Evolutionary conservation across 495 filamentous ascomycete species (phyloP).

Genomic region (Xylaria longipes): DNA sequence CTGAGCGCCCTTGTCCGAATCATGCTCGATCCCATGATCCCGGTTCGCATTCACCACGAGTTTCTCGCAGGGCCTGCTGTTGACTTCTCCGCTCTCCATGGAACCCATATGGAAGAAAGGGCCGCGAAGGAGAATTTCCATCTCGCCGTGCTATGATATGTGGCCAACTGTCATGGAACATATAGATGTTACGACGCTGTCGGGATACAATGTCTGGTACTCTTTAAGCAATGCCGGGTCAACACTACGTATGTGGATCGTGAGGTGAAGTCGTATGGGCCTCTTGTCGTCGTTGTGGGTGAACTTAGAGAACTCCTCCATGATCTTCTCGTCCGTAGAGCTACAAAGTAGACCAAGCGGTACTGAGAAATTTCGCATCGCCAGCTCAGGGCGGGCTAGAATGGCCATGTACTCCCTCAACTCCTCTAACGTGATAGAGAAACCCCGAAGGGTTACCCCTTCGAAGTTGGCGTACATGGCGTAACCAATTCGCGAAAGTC

Average conservation of each 20-base stretch:
- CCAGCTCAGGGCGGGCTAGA: not conserved
- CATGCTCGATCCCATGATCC: conserved; percentile 1
- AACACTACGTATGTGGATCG: not conserved
- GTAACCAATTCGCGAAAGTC: not conserved
- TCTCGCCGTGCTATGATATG: not conserved
- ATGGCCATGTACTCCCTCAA: not conserved
- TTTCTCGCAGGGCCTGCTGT: not conserved
- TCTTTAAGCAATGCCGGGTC: not conserved
- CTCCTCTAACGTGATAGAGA: not conserved
- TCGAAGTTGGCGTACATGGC: not conserved
- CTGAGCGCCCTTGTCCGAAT: not conserved
- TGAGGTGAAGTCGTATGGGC: not conserved
- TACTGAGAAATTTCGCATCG: not conserved
- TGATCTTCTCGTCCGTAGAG: conserved; percentile 1
- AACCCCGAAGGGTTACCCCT: not conserved
- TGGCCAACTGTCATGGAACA: not conserved
- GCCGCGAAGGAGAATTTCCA: not conserved
- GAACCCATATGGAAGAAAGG: not conserved
- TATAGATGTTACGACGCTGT: not conserved
- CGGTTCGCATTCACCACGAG: not conserved
- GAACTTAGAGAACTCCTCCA: not conserved
- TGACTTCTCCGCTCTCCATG: not conserved
- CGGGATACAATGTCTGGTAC: conserved; percentile 1
- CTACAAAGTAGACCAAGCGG: not conserved
- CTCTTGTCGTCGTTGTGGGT: not conserved